Evolutionary conservation across 2,329 filamentous ascomycete species (phyloP).

Genomic region (Plenodomus biglobosus): DNA sequence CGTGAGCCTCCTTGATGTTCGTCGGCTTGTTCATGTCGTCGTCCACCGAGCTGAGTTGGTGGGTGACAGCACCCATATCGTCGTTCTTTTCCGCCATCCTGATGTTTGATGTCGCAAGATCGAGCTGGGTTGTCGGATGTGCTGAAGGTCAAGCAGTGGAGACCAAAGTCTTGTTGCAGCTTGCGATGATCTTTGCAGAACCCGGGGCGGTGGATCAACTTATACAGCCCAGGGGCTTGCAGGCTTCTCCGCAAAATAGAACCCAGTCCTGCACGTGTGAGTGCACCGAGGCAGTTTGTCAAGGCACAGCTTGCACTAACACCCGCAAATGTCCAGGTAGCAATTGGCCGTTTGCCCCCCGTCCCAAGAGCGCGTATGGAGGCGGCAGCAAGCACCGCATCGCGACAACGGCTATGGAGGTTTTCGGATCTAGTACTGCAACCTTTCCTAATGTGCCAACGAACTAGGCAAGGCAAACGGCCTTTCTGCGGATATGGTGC

Average conservation of each 20-base stretch:
- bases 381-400: background rate
- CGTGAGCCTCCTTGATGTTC: constrained; percentile 30
- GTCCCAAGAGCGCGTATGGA: background rate
- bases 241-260: constrained; percentile 28
- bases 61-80: constrained; percentile 23
- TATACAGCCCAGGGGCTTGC: constrained; percentile 19
- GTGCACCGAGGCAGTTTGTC: constrained; percentile 20
- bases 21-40: constrained; percentile 24
- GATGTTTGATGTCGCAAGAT: background rate
- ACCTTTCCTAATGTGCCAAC: background rate
- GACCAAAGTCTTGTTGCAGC: constrained; percentile 5
- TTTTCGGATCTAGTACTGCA: background rate
- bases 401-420: background rate
- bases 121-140: background rate
- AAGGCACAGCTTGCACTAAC: constrained; percentile 14
- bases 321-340: constrained; percentile 12
- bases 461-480: background rate
- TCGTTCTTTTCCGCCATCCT: constrained; percentile 26
- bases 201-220: constrained; percentile 23
- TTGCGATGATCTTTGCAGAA: constrained; percentile 3
- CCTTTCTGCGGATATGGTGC: constrained; percentile 17
- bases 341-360: background rate
- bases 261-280: constrained; percentile 1
- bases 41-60: constrained; percentile 26
- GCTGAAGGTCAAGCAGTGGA: constrained; percentile 3